Evolutionary conservation across 2,329 filamentous ascomycete species (phyloP).

Genomic region (Exophiala sideris): DNA sequence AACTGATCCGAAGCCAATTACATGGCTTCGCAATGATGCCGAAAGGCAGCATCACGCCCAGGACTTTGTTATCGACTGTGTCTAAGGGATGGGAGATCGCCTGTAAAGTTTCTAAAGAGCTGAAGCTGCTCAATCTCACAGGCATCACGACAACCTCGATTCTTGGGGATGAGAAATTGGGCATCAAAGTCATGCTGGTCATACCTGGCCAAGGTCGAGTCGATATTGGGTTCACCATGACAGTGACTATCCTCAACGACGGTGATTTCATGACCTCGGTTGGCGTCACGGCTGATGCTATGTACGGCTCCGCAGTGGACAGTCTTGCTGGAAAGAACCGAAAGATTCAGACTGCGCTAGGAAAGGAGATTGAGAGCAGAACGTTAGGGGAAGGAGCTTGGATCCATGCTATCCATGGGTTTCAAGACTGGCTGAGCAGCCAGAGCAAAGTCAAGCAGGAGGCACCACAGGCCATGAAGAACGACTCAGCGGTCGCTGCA

Average conservation of each 20-base stretch:
- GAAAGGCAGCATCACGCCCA: conserved; percentile 36
- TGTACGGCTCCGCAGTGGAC: conserved; percentile 18
- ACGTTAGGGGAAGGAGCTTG: conserved; percentile 26
- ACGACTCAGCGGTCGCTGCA: background rate
- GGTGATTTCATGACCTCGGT: conserved; percentile 21
- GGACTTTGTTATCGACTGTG: conserved; percentile 40
- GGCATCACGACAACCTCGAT: conserved; percentile 39
- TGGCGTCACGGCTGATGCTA: conserved; percentile 19
- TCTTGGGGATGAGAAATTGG: conserved; percentile 28
- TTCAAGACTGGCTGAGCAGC: conserved; percentile 24
- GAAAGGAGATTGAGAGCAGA: conserved; percentile 26
- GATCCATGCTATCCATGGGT: conserved; percentile 25
- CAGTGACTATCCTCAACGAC: conserved; percentile 22
- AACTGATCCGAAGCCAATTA: conserved; percentile 38
- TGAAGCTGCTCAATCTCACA: conserved; percentile 43
- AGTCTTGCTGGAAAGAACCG: conserved; percentile 19
- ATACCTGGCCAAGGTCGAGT: conserved; percentile 22
- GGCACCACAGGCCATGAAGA: background rate
- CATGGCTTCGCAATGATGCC: conserved; percentile 34
- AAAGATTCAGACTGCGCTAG: conserved; percentile 27
- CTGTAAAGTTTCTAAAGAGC: conserved; percentile 41
- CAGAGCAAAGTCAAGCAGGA: conserved; percentile 19
- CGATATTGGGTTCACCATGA: conserved; percentile 26
- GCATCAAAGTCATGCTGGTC: conserved; percentile 24
- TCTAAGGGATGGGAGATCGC: conserved; percentile 43